Base-by-base conservation (phyloP, 176 grass and related monocot species). In the Metroxylon sagu region DNA sequence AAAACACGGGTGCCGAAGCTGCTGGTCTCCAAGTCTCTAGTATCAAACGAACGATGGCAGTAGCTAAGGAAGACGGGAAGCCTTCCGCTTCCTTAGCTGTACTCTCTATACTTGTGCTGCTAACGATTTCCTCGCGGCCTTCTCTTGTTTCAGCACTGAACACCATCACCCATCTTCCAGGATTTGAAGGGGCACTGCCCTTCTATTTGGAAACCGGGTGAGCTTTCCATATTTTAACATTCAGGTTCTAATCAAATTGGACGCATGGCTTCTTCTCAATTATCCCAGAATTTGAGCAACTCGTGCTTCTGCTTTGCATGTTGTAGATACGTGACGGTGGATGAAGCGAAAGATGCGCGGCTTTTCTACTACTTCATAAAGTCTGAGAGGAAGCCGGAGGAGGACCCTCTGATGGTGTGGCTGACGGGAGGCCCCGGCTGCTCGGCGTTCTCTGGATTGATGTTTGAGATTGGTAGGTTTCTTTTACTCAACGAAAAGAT, bases 151-250 rank as follows among this genome's bases (percentile, higher is more conserved):
- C 71, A 26, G 65, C 64, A 52, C 64, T 54, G 50, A 81, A 64
- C 49, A 52, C 26, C 74, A 63, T 85, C 27, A 80, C 21, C 25
- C 31, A 48, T 16, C 77, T 85, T 25, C 77, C 77, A 12, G 77
- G 82, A 35, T 85, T 85, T 16, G 60, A 85, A 48, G 82, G 82
- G 0, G 65, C 66, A 14, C 66, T 83, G 21, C 71, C 76, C 8
- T 79, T 85, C 54, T 56, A 59, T 18, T 59, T 85, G 8, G 66
- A 85, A 76, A 85, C 82, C 6, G 82, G 75, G 77, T 69, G 35
- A 29, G 6, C 35, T 43, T 43, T 43, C 35, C 35, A 43, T 14
- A 14, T 12, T 43, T 43, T 43, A 14, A 43, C 35, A 43, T 2
- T 10, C 35, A 2, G 8, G 35, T 43, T 43, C 10, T 14, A 43